Percentiles rank a stretch among this genome's conserved stretches.
These are phyloP conservation scores for Pseudozyma thailandica DNA, from an alignment of 1,284 basidiomycete species.

Conservation along the genomic window DNA sequence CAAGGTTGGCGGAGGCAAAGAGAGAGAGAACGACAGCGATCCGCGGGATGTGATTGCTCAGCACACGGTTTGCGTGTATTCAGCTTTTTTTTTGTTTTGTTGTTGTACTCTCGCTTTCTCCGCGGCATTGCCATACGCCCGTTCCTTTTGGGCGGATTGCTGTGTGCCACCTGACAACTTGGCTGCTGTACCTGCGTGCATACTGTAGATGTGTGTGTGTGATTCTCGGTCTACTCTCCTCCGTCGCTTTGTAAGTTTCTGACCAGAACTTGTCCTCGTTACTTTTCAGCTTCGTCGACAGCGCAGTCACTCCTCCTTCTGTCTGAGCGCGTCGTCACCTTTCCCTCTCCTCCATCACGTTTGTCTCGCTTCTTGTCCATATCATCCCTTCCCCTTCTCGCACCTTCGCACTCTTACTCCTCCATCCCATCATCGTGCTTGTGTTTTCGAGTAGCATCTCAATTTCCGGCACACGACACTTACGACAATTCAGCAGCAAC, in stretches of 20 bases:
- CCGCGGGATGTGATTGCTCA: too few species aligned
- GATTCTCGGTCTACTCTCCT: background rate
- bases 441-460: background rate
- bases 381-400: background rate
- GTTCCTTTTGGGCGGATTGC: background rate
- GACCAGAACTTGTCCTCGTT: too few species aligned
- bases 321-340: too few species aligned
- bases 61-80: too few species aligned
- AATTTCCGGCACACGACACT: too few species aligned
- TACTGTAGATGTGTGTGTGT: too few species aligned
- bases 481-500: too few species aligned
- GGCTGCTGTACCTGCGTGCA: too few species aligned
- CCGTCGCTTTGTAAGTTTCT: too few species aligned
- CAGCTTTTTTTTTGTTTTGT: constrained; percentile 3
- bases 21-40: background rate
- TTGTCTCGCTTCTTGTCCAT: background rate
- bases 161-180: too few species aligned
- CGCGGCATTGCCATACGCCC: constrained; percentile 5
- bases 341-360: background rate
- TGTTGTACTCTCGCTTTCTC: constrained; percentile 2
- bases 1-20: background rate
- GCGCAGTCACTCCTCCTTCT: too few species aligned
- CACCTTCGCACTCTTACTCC: background rate
- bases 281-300: too few species aligned
- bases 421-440: background rate